Base-by-base conservation (phyloP, 192 early-diverging fungal genomes). In the Coemansia aciculifera region DNA sequence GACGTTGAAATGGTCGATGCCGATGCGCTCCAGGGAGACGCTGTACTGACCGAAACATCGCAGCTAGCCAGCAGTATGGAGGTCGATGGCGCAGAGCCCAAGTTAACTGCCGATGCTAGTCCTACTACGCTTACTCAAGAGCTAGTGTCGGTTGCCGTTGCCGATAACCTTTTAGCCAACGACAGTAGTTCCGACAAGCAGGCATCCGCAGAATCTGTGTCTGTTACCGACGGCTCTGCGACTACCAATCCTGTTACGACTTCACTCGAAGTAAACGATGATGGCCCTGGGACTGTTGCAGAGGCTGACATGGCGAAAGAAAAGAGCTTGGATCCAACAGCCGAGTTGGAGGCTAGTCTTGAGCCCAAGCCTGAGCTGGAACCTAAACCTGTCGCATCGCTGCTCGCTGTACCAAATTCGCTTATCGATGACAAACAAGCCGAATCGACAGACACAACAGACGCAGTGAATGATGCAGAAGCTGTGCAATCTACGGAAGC, bases 1-100 rank as follows among this genome's bases (percentile, higher is more conserved):
- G 75, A 82, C 10, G 48, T 71, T 23, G 68, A 74, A 59, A 82
- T 82, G 79, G 48, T 44, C 4, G 75, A 74, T 21, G 62, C 9
- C 2, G 37, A 68, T 23, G 37, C 38, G n/a, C n/a, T 7, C 46
- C n/a, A 48, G 19, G 46, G 5, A n/a, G 46, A 21, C 1, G 19
- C 46, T 19, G 46, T 3, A 8, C 15, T 31, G 54, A 57, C 5
- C 32, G 29, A 32, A 57, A n/a, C 54, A n/a, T 6, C 27, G 54
- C 54, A 32, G 27, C 54, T 13, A 17, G 54, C 54, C 29, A 32
- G 15, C 32, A 15, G 19, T 40, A 62, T 62, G 60, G 60, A 62
- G 11, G 60, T 62, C 60, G 60, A 62, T 19, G 37, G 32, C n/a
- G 60, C 39, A 37, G 64, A 66, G 27, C 6, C 64, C 15, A 37